Base-by-base conservation (phyloP, 306 rosid species). In the Vigna unguiculata region DNA sequence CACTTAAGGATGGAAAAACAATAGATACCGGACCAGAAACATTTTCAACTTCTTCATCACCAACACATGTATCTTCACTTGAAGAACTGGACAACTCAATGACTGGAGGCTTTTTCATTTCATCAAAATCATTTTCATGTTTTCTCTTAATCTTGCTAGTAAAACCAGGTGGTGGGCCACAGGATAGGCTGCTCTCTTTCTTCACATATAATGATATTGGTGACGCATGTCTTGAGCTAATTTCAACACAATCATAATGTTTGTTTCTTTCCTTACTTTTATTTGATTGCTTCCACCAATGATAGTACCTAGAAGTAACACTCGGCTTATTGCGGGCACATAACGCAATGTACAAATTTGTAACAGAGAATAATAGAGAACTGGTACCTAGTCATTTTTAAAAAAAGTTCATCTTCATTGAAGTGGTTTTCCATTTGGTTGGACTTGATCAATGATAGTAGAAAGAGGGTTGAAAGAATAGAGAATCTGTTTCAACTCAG, bases 231-330 rank as follows among this genome's bases (percentile, higher is more conserved):
- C 25, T 36, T 17, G 48, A 16, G 21, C 57, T 59, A 19, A 41
- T 71, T 22, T 9, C 17, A 28, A 14, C 7, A 45, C 8, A 30
- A 15, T 15, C 3, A 45, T 58, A 49, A 21, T 19, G 19, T 20
- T 20, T 1, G 12, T 51, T 74, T 53, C 43, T 61, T 41, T 45
- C 41, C 34, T 57, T 38, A 3, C 40, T 20, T 16, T 40, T 30
- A 40, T 63, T 69, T 4, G 22, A 62, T 24, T 66, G 22, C 38
- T 68, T 64, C 94, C 89, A 90, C 94, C 89, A 87, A 6, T 71
- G 34, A 28, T 66, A 69, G 79, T 80, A 86, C 30, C 81, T 74
- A 7, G 20, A 62, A 17, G 84, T 68, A 51, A 88, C 83, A 36
- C 14, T 7, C 0, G 87, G 82, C 66, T 70, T 62, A 15, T 65